Conservation (phyloP, 2,329 filamentous ascomycete species). For the Biscogniauxia mediterranea region DNA sequence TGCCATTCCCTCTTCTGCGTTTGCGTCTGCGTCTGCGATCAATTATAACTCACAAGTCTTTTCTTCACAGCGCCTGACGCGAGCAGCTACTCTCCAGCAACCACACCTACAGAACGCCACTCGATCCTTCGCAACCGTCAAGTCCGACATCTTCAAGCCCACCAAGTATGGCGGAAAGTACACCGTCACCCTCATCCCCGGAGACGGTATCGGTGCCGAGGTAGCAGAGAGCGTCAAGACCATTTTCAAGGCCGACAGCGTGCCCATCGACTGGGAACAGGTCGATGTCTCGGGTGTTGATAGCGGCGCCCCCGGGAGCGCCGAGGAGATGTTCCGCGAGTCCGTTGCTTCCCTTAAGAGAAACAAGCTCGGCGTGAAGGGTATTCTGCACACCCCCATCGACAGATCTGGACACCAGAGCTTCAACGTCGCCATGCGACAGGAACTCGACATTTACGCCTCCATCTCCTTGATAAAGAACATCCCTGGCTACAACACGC, state of each 20-base stretch:
- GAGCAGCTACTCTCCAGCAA: conserved; percentile 46
- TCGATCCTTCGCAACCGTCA: conserved; percentile 73
- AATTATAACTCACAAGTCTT: conserved; percentile 27
- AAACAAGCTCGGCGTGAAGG: conserved; percentile 99
- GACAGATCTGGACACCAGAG: conserved; percentile 96
- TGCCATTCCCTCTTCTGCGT: conserved; percentile 5
- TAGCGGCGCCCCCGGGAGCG: conserved; percentile 73
- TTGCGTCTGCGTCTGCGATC: neutral
- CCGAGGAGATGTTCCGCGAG: conserved; percentile 93
- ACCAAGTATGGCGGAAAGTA: conserved; percentile 99
- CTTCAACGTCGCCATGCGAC: conserved; percentile 98
- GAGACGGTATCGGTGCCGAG: conserved; percentile 97
- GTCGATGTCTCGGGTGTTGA: conserved; percentile 92
- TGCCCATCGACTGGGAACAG: conserved; percentile 98
- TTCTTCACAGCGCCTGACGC: conserved; percentile 48
- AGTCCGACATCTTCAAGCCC: conserved; percentile 97
- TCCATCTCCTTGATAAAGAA: conserved; percentile 99
- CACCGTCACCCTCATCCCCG: conserved; percentile 96
- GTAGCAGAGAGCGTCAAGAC: conserved; percentile 98
- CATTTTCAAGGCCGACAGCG: conserved; percentile 99
- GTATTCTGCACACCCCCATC: conserved; percentile 96
- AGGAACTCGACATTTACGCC: conserved; percentile 99
- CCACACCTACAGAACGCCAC: conserved; percentile 40
- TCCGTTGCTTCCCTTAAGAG: conserved; percentile 92
- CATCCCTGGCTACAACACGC: conserved; percentile 96